Percentiles rank a stretch among this genome's conserved stretches.
Evolutionary conservation across 352 stramenopile species (phyloP).

Genomic region (Pythium aquatile): DNA sequence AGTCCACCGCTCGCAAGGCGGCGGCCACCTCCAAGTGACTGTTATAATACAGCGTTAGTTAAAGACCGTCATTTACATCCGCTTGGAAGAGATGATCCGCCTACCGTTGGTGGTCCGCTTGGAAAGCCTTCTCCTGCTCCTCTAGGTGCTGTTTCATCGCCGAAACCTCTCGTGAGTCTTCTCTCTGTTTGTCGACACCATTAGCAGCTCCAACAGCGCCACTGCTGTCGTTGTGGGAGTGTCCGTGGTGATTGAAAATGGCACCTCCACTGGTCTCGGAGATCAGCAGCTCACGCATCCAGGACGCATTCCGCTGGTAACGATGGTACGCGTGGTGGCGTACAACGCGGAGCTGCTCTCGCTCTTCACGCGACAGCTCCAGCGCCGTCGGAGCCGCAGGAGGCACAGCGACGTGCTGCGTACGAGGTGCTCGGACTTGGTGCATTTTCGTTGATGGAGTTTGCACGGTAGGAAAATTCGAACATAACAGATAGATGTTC

Average conservation of each 20-base stretch:
- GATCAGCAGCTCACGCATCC: constrained; percentile 36
- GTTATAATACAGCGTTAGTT: no score
- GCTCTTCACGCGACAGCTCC: constrained; percentile 44
- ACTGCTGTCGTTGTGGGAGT: background rate
- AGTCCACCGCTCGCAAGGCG: constrained; percentile 3
- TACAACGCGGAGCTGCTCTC: constrained; percentile 44
- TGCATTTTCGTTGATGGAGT: constrained; percentile 9
- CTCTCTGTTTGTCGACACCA: background rate
- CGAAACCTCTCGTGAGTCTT: background rate
- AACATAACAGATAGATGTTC: background rate
- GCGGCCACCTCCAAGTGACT: constrained; percentile 15
- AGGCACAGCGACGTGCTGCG: constrained; percentile 20
- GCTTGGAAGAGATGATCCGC: background rate
- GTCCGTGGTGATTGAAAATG: background rate
- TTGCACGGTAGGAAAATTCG: background rate
- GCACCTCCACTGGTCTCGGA: background rate
- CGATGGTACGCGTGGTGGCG: constrained; percentile 61
- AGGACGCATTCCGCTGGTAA: constrained; percentile 63
- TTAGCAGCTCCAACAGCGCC: background rate
- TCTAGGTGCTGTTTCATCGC: constrained; percentile 2
- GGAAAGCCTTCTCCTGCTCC: background rate
- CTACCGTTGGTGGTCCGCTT: constrained; percentile 15
- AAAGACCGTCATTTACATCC: no score
- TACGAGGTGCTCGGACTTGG: constrained; percentile 11
- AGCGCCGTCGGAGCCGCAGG: constrained; percentile 5